Conservation (phyloP, 1,284 basidiomycete species). For the Abortiporus biennis region DNA sequence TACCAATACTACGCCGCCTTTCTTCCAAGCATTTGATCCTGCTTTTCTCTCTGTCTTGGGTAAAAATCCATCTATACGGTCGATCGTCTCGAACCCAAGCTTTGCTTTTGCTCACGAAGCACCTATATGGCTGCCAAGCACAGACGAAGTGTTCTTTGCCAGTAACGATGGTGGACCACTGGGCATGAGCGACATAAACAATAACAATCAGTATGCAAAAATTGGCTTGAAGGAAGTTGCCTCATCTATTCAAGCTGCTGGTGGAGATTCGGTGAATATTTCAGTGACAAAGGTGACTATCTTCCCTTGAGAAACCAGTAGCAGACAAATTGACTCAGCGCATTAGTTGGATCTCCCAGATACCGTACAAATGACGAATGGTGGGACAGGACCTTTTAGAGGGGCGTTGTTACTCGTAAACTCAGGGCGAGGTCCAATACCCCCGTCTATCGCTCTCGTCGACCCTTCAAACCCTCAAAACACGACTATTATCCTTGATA, state of each 20-base stretch:
- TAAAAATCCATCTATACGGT: slow-evolving; percentile 44
- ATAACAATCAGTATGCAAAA: slow-evolving; percentile 36
- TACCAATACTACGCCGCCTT: slow-evolving; percentile 40
- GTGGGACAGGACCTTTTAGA: slow-evolving; percentile 64
- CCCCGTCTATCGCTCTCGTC: slow-evolving; percentile 60
- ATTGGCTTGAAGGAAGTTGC: slow-evolving; percentile 30
- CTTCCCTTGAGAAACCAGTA: slow-evolving; percentile 5
- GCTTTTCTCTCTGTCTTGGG: slow-evolving; percentile 60
- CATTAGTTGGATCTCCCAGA: slow-evolving; percentile 46
- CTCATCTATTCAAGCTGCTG: slow-evolving; percentile 24
- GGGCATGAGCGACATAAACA: slow-evolving; percentile 36
- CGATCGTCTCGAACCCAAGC: slow-evolving; percentile 49
- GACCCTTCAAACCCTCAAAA: slow-evolving; percentile 52
- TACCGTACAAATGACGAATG: slow-evolving; percentile 65
- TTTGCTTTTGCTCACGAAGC: slow-evolving; percentile 76
- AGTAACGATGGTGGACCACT: slow-evolving; percentile 39
- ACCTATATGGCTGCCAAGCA: slow-evolving; percentile 52
- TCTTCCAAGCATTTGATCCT: slow-evolving; percentile 66
- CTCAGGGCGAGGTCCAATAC: slow-evolving; percentile 58
- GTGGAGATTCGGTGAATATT: slow-evolving; percentile 51
- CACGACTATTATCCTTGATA: slow-evolving; percentile 26
- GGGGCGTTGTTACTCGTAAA: slow-evolving; percentile 59
- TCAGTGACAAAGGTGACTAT: slow-evolving; percentile 44
- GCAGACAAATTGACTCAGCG: slow-evolving; percentile 1
- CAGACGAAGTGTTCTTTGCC: slow-evolving; percentile 51